Base-by-base conservation (phyloP, 1,284 basidiomycete genomes). In the Austroboletus niveus region DNA sequence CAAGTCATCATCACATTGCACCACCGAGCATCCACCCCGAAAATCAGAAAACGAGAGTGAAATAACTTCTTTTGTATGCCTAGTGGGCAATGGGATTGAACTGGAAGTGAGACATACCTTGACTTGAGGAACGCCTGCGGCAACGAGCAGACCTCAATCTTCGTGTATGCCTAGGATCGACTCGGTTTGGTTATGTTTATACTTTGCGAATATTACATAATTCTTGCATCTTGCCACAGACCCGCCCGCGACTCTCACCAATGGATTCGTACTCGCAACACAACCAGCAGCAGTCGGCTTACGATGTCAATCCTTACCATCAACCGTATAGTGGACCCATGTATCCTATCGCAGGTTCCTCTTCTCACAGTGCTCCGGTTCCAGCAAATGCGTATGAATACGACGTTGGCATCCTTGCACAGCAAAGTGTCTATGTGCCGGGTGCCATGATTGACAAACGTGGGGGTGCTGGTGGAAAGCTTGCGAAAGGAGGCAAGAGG, bases 321-420 rank as follows among this genome's bases (percentile, higher is more conserved):
- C 87, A 85, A 63, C 83, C 84, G 40, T 89, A 89, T 68, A 78
- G 75, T 64, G 85, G 84, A n/a, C 85, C 87, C 38, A 82, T 85
- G 60, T 88, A 79, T 63, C 78, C 88, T 22, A 71, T 82, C 41
- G 76, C 82, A 10, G 82, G 82, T 24, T 72, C 81, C 30, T 80
- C 84, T 5, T 83, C 85, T 11, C 86, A 89, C 64, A 79, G 64
- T 51, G 87, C 87, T 1, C 88, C 87, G n/a, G 85, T 91, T 10
- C 89, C 89, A 39, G 85, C 89, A n/a, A 92, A 92, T 63, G 89
- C 89, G 15, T 91, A 92, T 67, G 89, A 92, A 68, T 92, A 92
- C 64, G 89, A 92, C 68, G 89, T 92, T 42, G 89, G 89, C 22
- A 90, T 91, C 52, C 77, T 92, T 42, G 89, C 89, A 7, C 89